phyloP scores from a whole-genome alignment of 805 yeast species.

The Cyberlindnera mrakii region DNA sequence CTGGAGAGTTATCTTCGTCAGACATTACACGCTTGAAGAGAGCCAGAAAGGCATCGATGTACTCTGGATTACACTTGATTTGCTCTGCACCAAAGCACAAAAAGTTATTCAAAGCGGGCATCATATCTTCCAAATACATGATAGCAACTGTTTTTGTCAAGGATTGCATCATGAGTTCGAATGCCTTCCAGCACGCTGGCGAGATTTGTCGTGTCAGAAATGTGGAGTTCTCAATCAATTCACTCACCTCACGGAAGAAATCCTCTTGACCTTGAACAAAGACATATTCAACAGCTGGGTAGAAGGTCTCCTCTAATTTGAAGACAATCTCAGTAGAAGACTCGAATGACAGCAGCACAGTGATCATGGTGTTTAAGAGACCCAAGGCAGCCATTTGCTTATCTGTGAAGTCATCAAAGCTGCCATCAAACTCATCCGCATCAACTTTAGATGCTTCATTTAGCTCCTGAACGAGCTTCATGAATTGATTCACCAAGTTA shows the following conservation, averaged over 20 bases:
- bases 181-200: slow-evolving; percentile 69
- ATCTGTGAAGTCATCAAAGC: slow-evolving; percentile 43
- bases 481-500: slow-evolving; percentile 67
- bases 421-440: slow-evolving; percentile 30
- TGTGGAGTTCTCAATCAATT: slow-evolving; percentile 64
- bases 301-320: slow-evolving; percentile 58
- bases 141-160: slow-evolving; percentile 44
- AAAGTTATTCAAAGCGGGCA: slow-evolving; percentile 69
- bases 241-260: slow-evolving; percentile 71
- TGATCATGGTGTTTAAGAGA: slow-evolving; percentile 72
- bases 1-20: slow-evolving; percentile 44
- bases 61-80: slow-evolving; percentile 39
- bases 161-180: slow-evolving; percentile 41
- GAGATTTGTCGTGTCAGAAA: slow-evolving; percentile 55
- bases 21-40: slow-evolving; percentile 39
- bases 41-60: slow-evolving; percentile 43
- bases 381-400: slow-evolving; percentile 82
- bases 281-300: slow-evolving; percentile 65
- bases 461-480: slow-evolving; percentile 62
- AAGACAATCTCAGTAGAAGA: slow-evolving; percentile 62
- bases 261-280: slow-evolving; percentile 62
- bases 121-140: slow-evolving; percentile 67
- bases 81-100: slow-evolving; percentile 53
- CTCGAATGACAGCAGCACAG: slow-evolving; percentile 78
- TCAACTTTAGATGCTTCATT: slow-evolving; percentile 50